Evolutionary conservation across 2,329 filamentous ascomycete genomes (phyloP), one percentile per base, ranked within the genome.

Genomic region (Biscogniauxia marginata): DNA sequence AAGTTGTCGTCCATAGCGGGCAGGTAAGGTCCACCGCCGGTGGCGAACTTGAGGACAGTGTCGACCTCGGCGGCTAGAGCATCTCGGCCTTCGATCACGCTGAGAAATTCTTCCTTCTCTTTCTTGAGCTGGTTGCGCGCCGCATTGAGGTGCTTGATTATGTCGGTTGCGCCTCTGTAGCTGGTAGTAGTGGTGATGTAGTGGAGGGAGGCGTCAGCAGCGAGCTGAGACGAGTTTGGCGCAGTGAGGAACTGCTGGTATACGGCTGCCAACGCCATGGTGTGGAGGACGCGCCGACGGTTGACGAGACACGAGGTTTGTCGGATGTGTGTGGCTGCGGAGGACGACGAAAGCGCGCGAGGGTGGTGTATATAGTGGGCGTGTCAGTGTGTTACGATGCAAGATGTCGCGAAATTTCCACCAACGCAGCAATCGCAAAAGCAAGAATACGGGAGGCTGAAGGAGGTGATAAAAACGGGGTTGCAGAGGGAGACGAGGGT

Each of bases 1-100:
- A 98, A 96, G 77, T 97, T 97, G 79, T 97, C 92, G 69, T 98
- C 93, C 49, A 99, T 80, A 49, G 86, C 86, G 4, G 93, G 93
- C 54, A 98, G 83, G 76, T 95, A 98, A 62, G 88, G 83, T 62
- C 92, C 93, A 63, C 93, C 95, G 61, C 89, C 87, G 60, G 81
- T 85, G 55, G 87, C 72, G 72, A 99, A 97, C 70, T 96, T 89
- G 49, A 98, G 75, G 1, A 85, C 86, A 21, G 91, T 95, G 68
- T 96, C 89, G 49, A 92, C 80, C 74, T 98, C 93, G 57, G 90
- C 70, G 54, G 86, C 89, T 63, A 96, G 75, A 46, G 85, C 84
- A 72, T 85, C 82, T 54, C 80, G 72, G 59, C 86, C 86, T 71
- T 96, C 90, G 52, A 98, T 82, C 22, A 84, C 79, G 68, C 84